Percentiles rank a stretch among this genome's conserved stretches.
Conservation (phyloP, 176 grass and related monocot species). For the Triticum dicoccoides region DNA sequence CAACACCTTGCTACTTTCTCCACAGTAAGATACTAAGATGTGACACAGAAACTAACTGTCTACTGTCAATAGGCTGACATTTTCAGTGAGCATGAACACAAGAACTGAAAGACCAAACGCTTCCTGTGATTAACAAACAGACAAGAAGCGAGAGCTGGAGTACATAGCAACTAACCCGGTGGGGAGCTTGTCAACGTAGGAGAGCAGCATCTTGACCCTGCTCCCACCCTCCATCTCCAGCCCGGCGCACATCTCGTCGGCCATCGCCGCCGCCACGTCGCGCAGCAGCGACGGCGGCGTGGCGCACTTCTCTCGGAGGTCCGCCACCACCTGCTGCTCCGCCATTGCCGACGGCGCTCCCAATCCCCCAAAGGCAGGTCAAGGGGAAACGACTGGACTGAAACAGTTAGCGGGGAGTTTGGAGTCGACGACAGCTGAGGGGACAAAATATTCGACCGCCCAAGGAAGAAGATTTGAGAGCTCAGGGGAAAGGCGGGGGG, state of each 20-base stretch:
- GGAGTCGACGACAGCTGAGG: not conserved
- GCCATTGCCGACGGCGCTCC: constrained; percentile 16
- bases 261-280: constrained; percentile 59
- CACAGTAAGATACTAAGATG: not conserved
- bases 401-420: not conserved
- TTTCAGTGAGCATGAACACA: not conserved
- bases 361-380: not conserved
- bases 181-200: constrained; percentile 82
- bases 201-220: constrained; percentile 82
- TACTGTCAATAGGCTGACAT: not conserved
- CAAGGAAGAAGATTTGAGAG: not conserved
- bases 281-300: constrained; percentile 41
- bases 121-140: not conserved
- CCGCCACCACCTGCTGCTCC: constrained; percentile 55
- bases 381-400: not conserved
- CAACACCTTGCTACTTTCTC: not conserved
- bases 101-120: not conserved
- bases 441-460: not conserved
- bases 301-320: constrained; percentile 51
- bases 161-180: constrained; percentile 41
- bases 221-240: constrained; percentile 55
- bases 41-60: not conserved
- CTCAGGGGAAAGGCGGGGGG: too few relatives aligned
- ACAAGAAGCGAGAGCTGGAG: not conserved
- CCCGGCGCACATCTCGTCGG: constrained; percentile 64